Conservation (phyloP, 257 asterid species). For the Misopates orontium region DNA sequence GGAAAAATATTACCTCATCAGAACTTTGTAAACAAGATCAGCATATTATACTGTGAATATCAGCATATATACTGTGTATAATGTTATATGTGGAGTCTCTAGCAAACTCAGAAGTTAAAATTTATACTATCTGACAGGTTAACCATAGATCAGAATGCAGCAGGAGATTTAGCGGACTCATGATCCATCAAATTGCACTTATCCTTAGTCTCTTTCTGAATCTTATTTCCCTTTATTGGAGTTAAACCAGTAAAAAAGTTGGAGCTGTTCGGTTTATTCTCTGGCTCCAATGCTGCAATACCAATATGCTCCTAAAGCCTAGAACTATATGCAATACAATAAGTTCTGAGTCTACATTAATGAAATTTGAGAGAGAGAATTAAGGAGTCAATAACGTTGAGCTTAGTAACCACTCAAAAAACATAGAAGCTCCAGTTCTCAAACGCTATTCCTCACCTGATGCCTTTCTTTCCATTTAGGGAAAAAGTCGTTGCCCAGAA, state of each 20-base stretch:
- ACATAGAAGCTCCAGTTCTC: background rate
- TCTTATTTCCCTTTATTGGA: no score
- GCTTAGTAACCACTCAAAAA: background rate
- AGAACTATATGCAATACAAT: no score
- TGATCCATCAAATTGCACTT: background rate
- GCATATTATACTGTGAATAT: no score
- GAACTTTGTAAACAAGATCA: no score
- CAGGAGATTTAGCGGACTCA: background rate
- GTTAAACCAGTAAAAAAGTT: no score
- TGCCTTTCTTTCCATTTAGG: slow-evolving; percentile 96
- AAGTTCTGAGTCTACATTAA: no score
- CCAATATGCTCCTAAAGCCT: no score
- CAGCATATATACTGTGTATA: slow-evolving; percentile 5
- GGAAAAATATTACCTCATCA: slow-evolving; percentile 28
- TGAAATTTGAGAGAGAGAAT: background rate
- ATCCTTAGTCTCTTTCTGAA: background rate
- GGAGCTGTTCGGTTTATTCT: no score
- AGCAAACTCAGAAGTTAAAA: background rate
- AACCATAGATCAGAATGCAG: background rate
- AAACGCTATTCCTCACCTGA: slow-evolving; percentile 50
- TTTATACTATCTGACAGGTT: background rate
- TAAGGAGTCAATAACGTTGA: background rate
- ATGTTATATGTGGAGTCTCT: slow-evolving; percentile 10
- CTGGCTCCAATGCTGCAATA: background rate
- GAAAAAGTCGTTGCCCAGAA: slow-evolving; percentile 83